phyloP scores from a whole-genome alignment of 164 flowering plant species.

The Cinnamomum micranthum region DNA sequence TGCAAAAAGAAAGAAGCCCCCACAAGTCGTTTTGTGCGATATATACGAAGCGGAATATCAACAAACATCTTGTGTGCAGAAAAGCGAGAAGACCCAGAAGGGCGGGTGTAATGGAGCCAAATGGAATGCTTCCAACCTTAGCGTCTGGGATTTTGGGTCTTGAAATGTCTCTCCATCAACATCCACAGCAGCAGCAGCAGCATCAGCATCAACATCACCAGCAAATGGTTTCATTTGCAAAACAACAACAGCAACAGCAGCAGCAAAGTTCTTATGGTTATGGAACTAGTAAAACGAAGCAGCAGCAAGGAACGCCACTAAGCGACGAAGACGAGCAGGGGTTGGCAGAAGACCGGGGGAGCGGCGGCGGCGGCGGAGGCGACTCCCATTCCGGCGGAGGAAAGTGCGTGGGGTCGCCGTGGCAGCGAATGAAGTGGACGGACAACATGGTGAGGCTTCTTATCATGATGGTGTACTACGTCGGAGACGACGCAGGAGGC shows the following conservation, averaged over 20 bases:
- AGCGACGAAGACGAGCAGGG: constrained; percentile 27
- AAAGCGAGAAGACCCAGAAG: not conserved
- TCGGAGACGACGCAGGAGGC: constrained; percentile 47
- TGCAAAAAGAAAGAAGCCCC: not conserved
- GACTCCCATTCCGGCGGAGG: constrained; percentile 23
- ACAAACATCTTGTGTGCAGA: not conserved
- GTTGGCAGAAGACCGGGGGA: constrained; percentile 48
- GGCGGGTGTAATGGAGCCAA: constrained; percentile 16
- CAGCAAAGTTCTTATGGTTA: constrained; percentile 3
- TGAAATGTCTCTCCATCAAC: constrained; percentile 29
- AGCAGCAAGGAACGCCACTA: not conserved
- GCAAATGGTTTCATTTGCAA: constrained; percentile 18
- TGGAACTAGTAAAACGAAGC: constrained; percentile 15
- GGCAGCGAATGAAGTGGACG: constrained; percentile 93
- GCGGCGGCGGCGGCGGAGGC: constrained; percentile 1
- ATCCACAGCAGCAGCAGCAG: constrained; percentile 17
- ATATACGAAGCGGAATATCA: not conserved
- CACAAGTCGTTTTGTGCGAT: not conserved
- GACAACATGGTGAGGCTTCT: constrained; percentile 68
- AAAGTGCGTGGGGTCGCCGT: constrained; percentile 49
- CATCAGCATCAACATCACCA: constrained; percentile 14
- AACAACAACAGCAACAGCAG: constrained; percentile 13
- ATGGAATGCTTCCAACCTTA: constrained; percentile 15
- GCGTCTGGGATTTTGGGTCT: constrained; percentile 27
- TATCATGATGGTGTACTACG: constrained; percentile 47